A percentile compares a stretch with the other conserved stretches of the same genome.
phyloP scores from a whole-genome alignment of 345 rosid genomes.

The Acer campestre region DNA sequence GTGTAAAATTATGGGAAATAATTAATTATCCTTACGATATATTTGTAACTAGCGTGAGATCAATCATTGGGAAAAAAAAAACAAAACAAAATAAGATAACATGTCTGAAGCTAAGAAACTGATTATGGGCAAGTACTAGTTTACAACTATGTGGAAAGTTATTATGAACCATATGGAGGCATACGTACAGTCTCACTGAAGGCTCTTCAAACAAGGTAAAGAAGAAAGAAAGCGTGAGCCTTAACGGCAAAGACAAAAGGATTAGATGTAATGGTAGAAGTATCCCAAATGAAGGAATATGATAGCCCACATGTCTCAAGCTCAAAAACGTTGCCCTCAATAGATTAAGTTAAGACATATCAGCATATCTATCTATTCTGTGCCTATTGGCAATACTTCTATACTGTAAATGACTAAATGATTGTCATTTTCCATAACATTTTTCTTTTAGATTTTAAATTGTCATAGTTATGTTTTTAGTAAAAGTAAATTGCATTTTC shows the following conservation, averaged over 20 bases:
- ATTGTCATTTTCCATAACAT: not conserved
- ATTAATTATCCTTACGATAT: not conserved
- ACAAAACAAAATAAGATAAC: not conserved
- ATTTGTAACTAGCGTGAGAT: not conserved
- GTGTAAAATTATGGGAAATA: not conserved
- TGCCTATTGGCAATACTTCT: not conserved
- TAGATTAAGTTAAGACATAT: not conserved
- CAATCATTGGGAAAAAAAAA: not conserved
- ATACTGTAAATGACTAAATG: not conserved
- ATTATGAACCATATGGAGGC: not conserved
- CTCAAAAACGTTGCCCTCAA: not conserved
- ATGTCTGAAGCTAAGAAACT: not conserved
- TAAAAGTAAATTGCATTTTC: not conserved
- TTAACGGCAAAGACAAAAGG: not conserved
- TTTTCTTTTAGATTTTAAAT: not conserved
- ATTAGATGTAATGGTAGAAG: not conserved
- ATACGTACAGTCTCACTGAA: not conserved
- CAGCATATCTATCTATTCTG: not conserved
- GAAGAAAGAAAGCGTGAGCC: not conserved
- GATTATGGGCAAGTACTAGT: not conserved
- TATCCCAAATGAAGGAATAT: not conserved
- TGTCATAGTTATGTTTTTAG: slow-evolving; percentile 1
- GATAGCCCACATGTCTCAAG: not conserved
- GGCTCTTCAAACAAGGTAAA: not conserved
- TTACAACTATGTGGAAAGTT: not conserved